Percentiles rank a stretch among this genome's conserved stretches.
phyloP scores from a whole-genome alignment of 2,329 filamentous ascomycete genomes.

The Xylaria sp. region DNA sequence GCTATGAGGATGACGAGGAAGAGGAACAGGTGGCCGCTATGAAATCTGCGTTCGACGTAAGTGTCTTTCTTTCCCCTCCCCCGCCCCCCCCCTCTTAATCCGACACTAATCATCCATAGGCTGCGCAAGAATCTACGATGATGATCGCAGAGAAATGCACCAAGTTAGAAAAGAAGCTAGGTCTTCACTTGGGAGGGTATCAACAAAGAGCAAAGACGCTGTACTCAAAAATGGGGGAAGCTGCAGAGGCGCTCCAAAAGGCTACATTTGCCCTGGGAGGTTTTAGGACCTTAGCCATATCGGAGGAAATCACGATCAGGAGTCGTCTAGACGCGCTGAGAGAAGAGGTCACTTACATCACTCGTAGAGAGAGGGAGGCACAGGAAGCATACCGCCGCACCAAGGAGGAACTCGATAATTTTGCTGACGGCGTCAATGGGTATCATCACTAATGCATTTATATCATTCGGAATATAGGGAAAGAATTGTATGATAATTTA shows the following conservation, averaged over 20 bases:
- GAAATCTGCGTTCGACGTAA: slow-evolving; percentile 78
- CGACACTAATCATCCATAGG: slow-evolving; percentile 55
- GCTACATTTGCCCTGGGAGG: slow-evolving; percentile 77
- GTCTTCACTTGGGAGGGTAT: slow-evolving; percentile 88
- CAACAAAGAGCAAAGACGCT: slow-evolving; percentile 85
- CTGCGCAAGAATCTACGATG: slow-evolving; percentile 78
- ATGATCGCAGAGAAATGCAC: slow-evolving; percentile 81
- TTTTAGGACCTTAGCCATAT: slow-evolving; percentile 79
- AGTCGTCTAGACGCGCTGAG: slow-evolving; percentile 78
- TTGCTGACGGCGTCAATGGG: slow-evolving; percentile 58
- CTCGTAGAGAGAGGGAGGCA: slow-evolving; percentile 84
- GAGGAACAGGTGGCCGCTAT: slow-evolving; percentile 73
- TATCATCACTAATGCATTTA: slow-evolving; percentile 36
- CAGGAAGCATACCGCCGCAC: slow-evolving; percentile 84
- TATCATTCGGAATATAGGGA: slow-evolving; percentile 11
- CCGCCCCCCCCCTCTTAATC: no score
- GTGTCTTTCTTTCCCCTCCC: no score
- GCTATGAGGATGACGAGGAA: slow-evolving; percentile 81
- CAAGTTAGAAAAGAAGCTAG: slow-evolving; percentile 94
- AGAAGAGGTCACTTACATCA: slow-evolving; percentile 85
- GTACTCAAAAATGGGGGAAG: slow-evolving; percentile 80
- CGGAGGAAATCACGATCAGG: slow-evolving; percentile 80
- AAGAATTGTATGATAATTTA: slow-evolving; percentile 33
- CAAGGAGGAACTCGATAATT: slow-evolving; percentile 78
- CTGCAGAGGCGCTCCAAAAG: slow-evolving; percentile 78